Evolutionary conservation across 768 basidiomycete species (phyloP).

Genomic region (Pulveroboletus ravenelii): DNA sequence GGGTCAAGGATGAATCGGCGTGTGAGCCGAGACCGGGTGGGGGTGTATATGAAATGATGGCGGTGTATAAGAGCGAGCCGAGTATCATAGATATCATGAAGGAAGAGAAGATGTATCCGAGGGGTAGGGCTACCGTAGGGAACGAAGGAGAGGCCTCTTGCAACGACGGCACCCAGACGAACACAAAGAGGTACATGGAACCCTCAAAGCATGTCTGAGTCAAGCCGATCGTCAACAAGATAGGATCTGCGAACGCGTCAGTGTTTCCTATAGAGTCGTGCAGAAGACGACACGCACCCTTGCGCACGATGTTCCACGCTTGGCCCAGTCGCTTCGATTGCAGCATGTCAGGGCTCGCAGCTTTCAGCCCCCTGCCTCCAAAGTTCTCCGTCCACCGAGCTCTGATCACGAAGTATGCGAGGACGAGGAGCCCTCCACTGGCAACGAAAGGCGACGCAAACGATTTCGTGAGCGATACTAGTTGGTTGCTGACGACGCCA

Average conservation of each 20-base stretch:
- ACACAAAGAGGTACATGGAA: constrained; percentile 82
- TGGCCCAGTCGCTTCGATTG: constrained; percentile 49
- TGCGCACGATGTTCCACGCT: constrained; percentile 54
- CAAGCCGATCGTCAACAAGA: constrained; percentile 60
- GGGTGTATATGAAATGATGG: constrained; percentile 36
- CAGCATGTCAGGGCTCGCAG: constrained; percentile 35
- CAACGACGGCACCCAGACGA: constrained; percentile 74
- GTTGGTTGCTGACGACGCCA: constrained; percentile 61
- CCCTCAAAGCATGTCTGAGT: constrained; percentile 82
- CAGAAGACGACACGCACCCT: constrained; percentile 34
- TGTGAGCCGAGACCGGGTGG: constrained; percentile 19
- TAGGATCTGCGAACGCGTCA: constrained; percentile 41
- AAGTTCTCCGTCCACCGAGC: constrained; percentile 67
- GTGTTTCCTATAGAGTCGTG: not conserved
- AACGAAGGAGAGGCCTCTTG: constrained; percentile 51
- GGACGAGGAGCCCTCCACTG: constrained; percentile 49
- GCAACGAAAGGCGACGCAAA: constrained; percentile 65
- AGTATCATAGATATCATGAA: constrained; percentile 85
- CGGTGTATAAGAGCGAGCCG: constrained; percentile 66
- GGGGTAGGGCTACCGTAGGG: constrained; percentile 44
- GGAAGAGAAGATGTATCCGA: constrained; percentile 75
- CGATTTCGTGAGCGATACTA: constrained; percentile 48
- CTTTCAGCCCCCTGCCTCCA: constrained; percentile 40
- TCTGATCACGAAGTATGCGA: constrained; percentile 55
- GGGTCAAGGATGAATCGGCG: constrained; percentile 39